Evolutionary conservation across 2,329 filamentous ascomycete species (phyloP), one percentile per base, ranked within the genome.

Genomic region (Sordariomycetes sp.): DNA sequence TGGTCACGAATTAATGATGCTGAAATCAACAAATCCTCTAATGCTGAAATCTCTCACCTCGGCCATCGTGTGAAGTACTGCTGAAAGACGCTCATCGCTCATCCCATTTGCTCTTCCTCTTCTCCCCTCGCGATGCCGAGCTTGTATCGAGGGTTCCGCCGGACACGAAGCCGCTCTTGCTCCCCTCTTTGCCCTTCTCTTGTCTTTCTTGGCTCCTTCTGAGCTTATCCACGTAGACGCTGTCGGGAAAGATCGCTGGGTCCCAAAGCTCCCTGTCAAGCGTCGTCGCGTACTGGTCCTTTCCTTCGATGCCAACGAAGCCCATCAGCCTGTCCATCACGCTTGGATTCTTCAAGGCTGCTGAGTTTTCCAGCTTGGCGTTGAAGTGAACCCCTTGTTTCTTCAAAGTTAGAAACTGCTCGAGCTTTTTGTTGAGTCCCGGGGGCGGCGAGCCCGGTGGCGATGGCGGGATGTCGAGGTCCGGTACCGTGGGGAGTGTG

Each of bases 311-410:
- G 16, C 55, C 62, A 8, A 79, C 78, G 58, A 86, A 88, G 17
- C 65, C 68, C 61, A 86, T 68, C 36, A 90, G 64, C 57, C 84
- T 86, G 41, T 82, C 75, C 55, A 77, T 72, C 34, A 88, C 61
- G 27, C 71, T 73, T 3, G 85, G 85, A 49, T 90, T 90, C 33
- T 74, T 72, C 38, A 88, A 61, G 7, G 81, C 75, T 1, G 72
- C 59, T 1, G 79, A 82, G 37, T 70, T 68, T 23, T 81, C 73
- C 8, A 92, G 63, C 40, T 82, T 79, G 46, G 76, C 66, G 53
- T 92, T 88, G 66, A 90, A 90, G 57, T 92, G 85, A 12, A 79
- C 67, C 5, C 79, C 79, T 42, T 80, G 75, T 48, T 75, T 77
- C 60, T 92, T 92, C n/a, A 90, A 68, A 30, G 75, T 67, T 1